Percentiles rank a stretch among this genome's conserved stretches.
Evolutionary conservation across 116 monocot genomes (phyloP).

Genomic region (Zostera marina): DNA sequence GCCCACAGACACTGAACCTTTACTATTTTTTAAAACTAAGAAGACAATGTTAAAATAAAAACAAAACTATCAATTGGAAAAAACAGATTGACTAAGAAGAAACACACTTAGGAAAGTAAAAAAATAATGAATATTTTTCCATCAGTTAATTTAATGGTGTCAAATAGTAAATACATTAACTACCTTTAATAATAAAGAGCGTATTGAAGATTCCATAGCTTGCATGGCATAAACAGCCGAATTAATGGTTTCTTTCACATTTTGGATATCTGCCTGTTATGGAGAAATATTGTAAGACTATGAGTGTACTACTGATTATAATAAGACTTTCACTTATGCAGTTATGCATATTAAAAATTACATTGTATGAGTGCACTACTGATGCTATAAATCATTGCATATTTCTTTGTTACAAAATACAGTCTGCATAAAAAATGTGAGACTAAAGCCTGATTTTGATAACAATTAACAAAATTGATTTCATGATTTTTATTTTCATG

Average conservation of each 20-base stretch:
- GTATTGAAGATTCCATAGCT: slow-evolving; percentile 59
- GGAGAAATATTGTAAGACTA: not conserved
- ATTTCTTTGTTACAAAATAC: not conserved
- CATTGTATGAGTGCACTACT: no score
- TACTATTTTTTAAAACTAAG: not conserved
- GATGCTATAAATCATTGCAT: not conserved
- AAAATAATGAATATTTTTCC: not conserved
- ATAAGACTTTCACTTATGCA: no score
- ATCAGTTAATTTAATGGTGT: not conserved
- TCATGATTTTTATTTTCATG: no score
- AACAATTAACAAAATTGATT: no score
- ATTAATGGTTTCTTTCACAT: slow-evolving; percentile 63
- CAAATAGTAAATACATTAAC: not conserved
- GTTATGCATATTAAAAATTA: no score
- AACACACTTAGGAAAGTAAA: not conserved
- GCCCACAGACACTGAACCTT: no score
- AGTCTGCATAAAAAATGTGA: not conserved
- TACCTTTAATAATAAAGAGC: slow-evolving; percentile 52
- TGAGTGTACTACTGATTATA: no score
- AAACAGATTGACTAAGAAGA: not conserved
- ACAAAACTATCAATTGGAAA: not conserved
- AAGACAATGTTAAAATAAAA: not conserved
- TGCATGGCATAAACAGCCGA: slow-evolving; percentile 84
- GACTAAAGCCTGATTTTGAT: no score
- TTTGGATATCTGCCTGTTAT: slow-evolving; percentile 41